Percentiles rank a stretch among this genome's conserved stretches.
These are phyloP conservation scores for Cercospora sp. DNA, from an alignment of 2,329 filamentous ascomycete species.

Conservation along the genomic window DNA sequence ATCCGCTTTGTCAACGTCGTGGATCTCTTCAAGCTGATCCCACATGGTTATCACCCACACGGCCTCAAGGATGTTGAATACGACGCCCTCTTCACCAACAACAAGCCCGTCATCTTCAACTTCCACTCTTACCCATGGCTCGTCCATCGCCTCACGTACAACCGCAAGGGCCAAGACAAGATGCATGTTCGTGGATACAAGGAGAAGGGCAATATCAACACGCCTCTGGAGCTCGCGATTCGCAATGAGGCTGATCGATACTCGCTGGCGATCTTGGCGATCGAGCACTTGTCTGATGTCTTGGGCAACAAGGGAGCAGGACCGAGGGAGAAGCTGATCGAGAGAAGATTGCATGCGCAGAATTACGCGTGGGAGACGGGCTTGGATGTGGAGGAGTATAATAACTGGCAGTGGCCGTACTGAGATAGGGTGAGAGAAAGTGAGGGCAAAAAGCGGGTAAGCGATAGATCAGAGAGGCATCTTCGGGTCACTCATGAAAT, in stretches of 20 bases:
- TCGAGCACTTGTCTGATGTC: conserved; percentile 62
- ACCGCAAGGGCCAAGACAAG: conserved; percentile 66
- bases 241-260: conserved; percentile 76
- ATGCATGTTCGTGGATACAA: conserved; percentile 76
- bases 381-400: conserved; percentile 66
- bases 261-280: conserved; percentile 73
- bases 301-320: conserved; percentile 64
- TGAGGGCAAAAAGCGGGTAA: background rate
- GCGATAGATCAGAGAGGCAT: background rate
- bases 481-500: background rate
- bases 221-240: conserved; percentile 74
- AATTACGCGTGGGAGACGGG: conserved; percentile 69
- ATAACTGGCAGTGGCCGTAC: conserved; percentile 66
- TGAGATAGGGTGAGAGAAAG: conserved; percentile 18
- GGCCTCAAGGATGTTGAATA: conserved; percentile 68
- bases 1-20: conserved; percentile 79
- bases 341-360: conserved; percentile 63
- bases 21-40: conserved; percentile 77
- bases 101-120: conserved; percentile 77
- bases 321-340: conserved; percentile 64
- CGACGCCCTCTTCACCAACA: conserved; percentile 67
- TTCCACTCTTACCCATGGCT: conserved; percentile 84
- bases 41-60: conserved; percentile 69
- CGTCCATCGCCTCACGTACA: conserved; percentile 74
- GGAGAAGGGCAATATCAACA: conserved; percentile 84